Percentiles rank a stretch among this genome's conserved stretches.
Evolutionary conservation across 345 rosid species (phyloP).

Genomic region (Gossypium turneri): DNA sequence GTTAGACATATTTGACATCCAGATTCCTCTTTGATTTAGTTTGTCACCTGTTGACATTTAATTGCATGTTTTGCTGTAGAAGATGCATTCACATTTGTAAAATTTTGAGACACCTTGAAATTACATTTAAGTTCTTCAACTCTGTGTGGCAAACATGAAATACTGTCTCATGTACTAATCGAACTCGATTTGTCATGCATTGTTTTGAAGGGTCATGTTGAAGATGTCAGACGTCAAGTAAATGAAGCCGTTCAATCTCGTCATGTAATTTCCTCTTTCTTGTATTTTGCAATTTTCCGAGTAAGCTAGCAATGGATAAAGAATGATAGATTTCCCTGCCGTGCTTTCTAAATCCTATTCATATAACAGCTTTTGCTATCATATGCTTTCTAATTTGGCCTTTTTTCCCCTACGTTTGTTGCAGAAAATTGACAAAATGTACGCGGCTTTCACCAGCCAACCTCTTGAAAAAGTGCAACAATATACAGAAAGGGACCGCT

Average conservation of each 20-base stretch:
- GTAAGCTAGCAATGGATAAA: background rate
- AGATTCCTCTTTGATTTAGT: background rate
- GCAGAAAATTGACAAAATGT: conserved; percentile 7
- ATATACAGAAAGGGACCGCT: background rate
- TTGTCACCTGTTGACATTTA: background rate
- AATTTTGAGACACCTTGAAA: background rate
- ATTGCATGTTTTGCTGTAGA: background rate
- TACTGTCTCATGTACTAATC: background rate
- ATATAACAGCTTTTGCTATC: background rate
- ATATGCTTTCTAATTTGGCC: no score
- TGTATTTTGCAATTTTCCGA: background rate
- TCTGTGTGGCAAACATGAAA: background rate
- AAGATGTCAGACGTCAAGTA: conserved; percentile 86
- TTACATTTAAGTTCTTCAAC: background rate
- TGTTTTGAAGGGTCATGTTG: conserved; percentile 62
- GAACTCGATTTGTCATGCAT: background rate
- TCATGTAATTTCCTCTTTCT: conserved; percentile 40
- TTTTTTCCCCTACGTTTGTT: background rate
- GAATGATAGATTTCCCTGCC: background rate
- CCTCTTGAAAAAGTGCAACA: conserved; percentile 2
- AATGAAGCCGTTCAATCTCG: conserved; percentile 82
- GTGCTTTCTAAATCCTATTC: no score
- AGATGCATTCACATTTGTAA: background rate
- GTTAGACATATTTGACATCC: background rate
- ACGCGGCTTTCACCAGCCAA: background rate